Conservation (phyloP, 2,329 filamentous ascomycete genomes). For the Emydomyces testavorans region DNA sequence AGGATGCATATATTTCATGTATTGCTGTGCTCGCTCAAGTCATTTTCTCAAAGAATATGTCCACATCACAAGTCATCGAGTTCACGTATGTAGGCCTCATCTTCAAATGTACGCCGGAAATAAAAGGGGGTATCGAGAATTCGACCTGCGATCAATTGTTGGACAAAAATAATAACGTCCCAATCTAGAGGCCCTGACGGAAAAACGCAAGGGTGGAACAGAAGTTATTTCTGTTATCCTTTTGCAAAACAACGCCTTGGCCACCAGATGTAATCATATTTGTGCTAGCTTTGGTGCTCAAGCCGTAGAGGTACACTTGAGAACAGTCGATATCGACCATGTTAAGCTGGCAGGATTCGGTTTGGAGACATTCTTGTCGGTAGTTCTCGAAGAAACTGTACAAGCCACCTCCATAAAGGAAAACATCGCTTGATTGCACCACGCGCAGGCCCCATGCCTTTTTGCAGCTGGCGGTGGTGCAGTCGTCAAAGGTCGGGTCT, state of each 20-base stretch:
- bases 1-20: too few species aligned
- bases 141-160: not conserved
- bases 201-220: slow-evolving; percentile 38
- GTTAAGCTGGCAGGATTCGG: slow-evolving; percentile 62
- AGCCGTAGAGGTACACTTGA: slow-evolving; percentile 48
- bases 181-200: slow-evolving; percentile 21
- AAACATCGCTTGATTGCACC: slow-evolving; percentile 53
- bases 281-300: slow-evolving; percentile 62
- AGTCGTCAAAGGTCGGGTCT: slow-evolving; percentile 47
- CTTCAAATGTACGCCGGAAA: not conserved
- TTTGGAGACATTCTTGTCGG: slow-evolving; percentile 54
- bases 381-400: slow-evolving; percentile 84
- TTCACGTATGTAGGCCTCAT: too few species aligned
- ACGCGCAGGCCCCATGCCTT: slow-evolving; percentile 70
- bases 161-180: not conserved
- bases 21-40: too few species aligned
- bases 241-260: slow-evolving; percentile 28
- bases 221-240: slow-evolving; percentile 34
- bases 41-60: too few species aligned
- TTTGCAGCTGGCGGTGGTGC: slow-evolving; percentile 47
- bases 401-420: slow-evolving; percentile 60
- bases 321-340: slow-evolving; percentile 63
- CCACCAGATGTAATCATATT: slow-evolving; percentile 55
- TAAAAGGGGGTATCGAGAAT: not conserved
- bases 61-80: too few species aligned